Base-by-base conservation (phyloP, 129 eudicot genomes). In the Saposhnikovia divaricata region DNA sequence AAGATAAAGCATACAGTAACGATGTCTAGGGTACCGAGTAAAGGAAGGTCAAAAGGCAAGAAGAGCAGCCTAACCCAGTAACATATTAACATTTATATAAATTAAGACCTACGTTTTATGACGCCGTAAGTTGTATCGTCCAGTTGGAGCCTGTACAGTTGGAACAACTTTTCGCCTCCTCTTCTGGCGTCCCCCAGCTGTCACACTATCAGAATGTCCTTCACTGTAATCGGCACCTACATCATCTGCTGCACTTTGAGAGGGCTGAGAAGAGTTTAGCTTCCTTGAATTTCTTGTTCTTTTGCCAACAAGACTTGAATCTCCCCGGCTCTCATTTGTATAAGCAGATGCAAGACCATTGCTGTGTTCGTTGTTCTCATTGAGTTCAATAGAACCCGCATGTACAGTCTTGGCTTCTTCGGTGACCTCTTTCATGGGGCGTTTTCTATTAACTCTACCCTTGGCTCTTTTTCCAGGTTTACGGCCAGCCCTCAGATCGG, bases 91-190 rank as follows among this genome's bases (percentile, higher is more conserved):
- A 51, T 48, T 8, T 14, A 19, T 21, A 10, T 46, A 21, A 3
- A 43, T 21, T 4, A 9, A 11, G 23, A 82, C 94, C 86, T 86
- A 92, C 96, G 72, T 83, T 80, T 85, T 90, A 75, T 88, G 81
- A 31, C 85, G 84, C 57, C 99, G 91, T 46, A 96, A 91, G 79
- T 96, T 96, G 87, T 96, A 96, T 21, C 99, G 90, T 80, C 83
- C 96, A 71, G 70, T 83, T 77, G 85, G 87, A 43, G 77, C 76
- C 77, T 90, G 90, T 45, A 75, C 91, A 71, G 78, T 87, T 39
- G 84, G 85, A 44, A 80, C 85, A 85, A 85, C 86, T 78, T 86
- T 90, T 66, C 83, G 93, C 73, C 89, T 85, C 89, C 97, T 89
- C 84, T 81, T 94, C 80, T 89, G 85, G 28, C 84, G 90, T 34